phyloP scores from a whole-genome alignment of 257 asterid genomes.

The Perilla frutescens region DNA sequence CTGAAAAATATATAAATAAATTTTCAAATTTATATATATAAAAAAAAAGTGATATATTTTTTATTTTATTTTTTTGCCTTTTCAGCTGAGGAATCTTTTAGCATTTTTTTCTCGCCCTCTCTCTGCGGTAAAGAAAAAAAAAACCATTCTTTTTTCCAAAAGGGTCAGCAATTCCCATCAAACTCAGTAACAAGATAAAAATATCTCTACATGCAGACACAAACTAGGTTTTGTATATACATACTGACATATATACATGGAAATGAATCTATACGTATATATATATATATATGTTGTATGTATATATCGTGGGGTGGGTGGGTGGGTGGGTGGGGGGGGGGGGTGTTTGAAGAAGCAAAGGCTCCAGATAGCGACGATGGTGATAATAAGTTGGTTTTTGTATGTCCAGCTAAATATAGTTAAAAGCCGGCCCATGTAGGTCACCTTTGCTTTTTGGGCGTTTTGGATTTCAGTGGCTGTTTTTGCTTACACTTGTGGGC shows the following conservation, averaged over 20 bases:
- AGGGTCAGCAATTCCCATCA: slow-evolving; percentile 33
- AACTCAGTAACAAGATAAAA: slow-evolving; percentile 20
- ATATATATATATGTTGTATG: not conserved
- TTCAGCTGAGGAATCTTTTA: slow-evolving; percentile 58
- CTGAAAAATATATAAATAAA: slow-evolving; percentile 22
- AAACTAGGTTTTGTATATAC: slow-evolving; percentile 2
- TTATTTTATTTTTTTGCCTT: slow-evolving; percentile 32
- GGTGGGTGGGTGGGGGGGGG: slow-evolving; percentile 33
- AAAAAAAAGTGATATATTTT: slow-evolving; percentile 19
- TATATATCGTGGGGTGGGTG: not conserved
- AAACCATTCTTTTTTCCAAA: slow-evolving; percentile 11
- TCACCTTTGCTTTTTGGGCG: slow-evolving; percentile 74
- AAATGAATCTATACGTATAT: too few relatives aligned
- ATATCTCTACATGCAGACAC: slow-evolving; percentile 32
- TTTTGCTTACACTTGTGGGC: slow-evolving; percentile 39
- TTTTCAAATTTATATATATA: not conserved
- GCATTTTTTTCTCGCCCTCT: slow-evolving; percentile 29
- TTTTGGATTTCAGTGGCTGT: slow-evolving; percentile 60
- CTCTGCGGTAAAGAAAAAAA: slow-evolving; percentile 33
- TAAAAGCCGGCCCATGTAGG: slow-evolving; percentile 98
- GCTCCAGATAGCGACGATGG: slow-evolving; percentile 73
- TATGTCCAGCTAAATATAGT: slow-evolving; percentile 96
- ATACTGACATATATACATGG: not conserved
- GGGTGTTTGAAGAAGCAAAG: slow-evolving; percentile 30
- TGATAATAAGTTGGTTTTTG: slow-evolving; percentile 88